Base-by-base conservation (phyloP, 2,329 filamentous ascomycete genomes). In the Lecanicillium sp. region DNA sequence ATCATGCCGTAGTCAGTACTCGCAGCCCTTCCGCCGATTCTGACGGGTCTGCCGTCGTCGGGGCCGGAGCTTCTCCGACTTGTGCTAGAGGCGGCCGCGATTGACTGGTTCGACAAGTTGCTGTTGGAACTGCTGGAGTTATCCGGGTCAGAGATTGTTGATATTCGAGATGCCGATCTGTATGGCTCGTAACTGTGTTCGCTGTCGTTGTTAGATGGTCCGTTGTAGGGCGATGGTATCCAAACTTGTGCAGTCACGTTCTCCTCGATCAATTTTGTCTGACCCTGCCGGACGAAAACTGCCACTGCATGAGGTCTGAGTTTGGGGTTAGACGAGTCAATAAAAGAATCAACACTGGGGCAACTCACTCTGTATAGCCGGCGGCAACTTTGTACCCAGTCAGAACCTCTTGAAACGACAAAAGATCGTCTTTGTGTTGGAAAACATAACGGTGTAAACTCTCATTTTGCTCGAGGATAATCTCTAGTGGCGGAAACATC, bases 1-100 rank as follows among this genome's bases (percentile, higher is more conserved):
- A 61, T 41, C 7, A 51, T 46, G 3, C 55, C 58, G 2, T 53
- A 55, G 4, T 49, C 48, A 17, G 46, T 47, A 3, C 48, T 48
- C 11, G 50, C 57, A 7, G 16, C 9, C 15, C 18, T 20, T n/a
- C 38, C 40, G 17, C 36, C 39, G 3, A 46, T 38, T 1, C 42
- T 49, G 8, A 45, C 36, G 2, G 45, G 46, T 14, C 42, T 45
- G 9, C 47, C 35, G 6, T 45, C 43, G 25, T 42, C 45, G 14
- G 38, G 35, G 15, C 40, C 44, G 7, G 44, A 40, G 33, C 20
- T 38, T 11, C 14, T 32, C 14, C 14, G 14, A 17, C 19, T 32
- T 13, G 27, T 38, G 28, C 14, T 18, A 14, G 20, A 31, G 4
- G 13, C 15, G 8, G 36, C 14, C 4, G 29, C 14, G 4, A 3